phyloP scores from a whole-genome alignment of 192 early-diverging fungal genomes.

The Linnemannia exigua region DNA sequence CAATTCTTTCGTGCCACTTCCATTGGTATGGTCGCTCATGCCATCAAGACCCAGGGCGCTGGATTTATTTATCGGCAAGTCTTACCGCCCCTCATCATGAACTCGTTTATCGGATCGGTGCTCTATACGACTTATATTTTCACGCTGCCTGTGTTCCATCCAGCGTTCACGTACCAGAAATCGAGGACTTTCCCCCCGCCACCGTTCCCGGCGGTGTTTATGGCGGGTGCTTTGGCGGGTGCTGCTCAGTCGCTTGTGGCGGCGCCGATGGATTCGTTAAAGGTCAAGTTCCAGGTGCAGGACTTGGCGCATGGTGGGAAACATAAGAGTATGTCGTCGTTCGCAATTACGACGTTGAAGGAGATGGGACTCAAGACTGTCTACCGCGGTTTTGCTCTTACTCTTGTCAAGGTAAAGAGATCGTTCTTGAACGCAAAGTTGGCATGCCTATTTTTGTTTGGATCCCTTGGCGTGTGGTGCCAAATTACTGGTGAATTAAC shows the following conservation, averaged over 20 bases:
- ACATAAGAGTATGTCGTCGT: slow-evolving; percentile 76
- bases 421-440: too few relatives aligned
- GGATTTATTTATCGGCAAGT: slow-evolving; percentile 78
- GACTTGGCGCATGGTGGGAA: slow-evolving; percentile 81
- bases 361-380: slow-evolving; percentile 67
- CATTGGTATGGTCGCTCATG: slow-evolving; percentile 79
- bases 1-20: slow-evolving; percentile 75
- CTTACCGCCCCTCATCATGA: slow-evolving; percentile 80
- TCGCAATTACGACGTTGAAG: slow-evolving; percentile 71
- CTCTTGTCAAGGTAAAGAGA: slow-evolving; percentile 61
- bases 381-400: slow-evolving; percentile 69
- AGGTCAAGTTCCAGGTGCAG: slow-evolving; percentile 80
- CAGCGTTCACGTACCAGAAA: slow-evolving; percentile 61
- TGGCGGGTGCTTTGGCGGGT: slow-evolving; percentile 75
- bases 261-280: slow-evolving; percentile 80
- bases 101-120: slow-evolving; percentile 80
- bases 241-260: slow-evolving; percentile 82
- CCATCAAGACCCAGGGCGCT: slow-evolving; percentile 73
- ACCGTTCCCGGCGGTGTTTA: slow-evolving; percentile 65
- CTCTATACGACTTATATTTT: slow-evolving; percentile 84
- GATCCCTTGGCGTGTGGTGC: too few relatives aligned
- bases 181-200: slow-evolving; percentile 63
- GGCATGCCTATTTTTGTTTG: neutral
- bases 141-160: slow-evolving; percentile 66
- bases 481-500: neutral